Evolutionary conservation across 306 rosid genomes (phyloP).

Genomic region (Urtica urens): DNA sequence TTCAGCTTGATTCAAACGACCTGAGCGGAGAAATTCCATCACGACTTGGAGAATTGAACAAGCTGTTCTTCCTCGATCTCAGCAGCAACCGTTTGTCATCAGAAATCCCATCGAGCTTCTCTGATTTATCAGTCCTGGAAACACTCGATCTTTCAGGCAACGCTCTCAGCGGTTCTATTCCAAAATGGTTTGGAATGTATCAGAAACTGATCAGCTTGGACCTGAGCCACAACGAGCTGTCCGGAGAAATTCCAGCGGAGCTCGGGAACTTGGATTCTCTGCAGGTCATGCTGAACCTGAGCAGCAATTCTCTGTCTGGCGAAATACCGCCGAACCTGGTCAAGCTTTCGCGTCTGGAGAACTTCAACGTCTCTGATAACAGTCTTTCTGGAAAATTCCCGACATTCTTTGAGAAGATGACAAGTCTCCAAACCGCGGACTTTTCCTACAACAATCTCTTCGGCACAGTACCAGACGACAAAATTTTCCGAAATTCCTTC

Average conservation of each 20-base stretch:
- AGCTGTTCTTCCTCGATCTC: slow-evolving; percentile 27
- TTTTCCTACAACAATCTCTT: slow-evolving; percentile 51
- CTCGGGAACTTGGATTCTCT: slow-evolving; percentile 37
- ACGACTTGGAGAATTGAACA: slow-evolving; percentile 33
- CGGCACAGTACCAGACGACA: slow-evolving; percentile 36
- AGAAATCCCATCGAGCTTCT: slow-evolving; percentile 21
- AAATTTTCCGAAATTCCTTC: slow-evolving; percentile 25
- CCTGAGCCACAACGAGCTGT: slow-evolving; percentile 37
- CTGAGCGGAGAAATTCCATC: slow-evolving; percentile 36
- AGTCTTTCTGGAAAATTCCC: slow-evolving; percentile 45
- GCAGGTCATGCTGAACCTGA: slow-evolving; percentile 37
- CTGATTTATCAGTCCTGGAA: slow-evolving; percentile 16
- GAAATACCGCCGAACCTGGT: slow-evolving; percentile 35
- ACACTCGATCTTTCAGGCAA: slow-evolving; percentile 43
- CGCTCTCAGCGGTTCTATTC: slow-evolving; percentile 34
- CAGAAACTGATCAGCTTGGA: slow-evolving; percentile 24
- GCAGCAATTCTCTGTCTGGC: slow-evolving; percentile 48
- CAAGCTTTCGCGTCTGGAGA: slow-evolving; percentile 30
- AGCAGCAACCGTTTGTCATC: slow-evolving; percentile 43
- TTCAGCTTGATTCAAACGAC: slow-evolving; percentile 31
- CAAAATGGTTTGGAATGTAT: slow-evolving; percentile 22
- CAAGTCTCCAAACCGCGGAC: slow-evolving; percentile 33
- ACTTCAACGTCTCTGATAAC: slow-evolving; percentile 53
- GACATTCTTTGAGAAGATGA: slow-evolving; percentile 19
- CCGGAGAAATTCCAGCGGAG: slow-evolving; percentile 39